Conservation (phyloP, 1,284 basidiomycete species). For the Boletus sp. region DNA sequence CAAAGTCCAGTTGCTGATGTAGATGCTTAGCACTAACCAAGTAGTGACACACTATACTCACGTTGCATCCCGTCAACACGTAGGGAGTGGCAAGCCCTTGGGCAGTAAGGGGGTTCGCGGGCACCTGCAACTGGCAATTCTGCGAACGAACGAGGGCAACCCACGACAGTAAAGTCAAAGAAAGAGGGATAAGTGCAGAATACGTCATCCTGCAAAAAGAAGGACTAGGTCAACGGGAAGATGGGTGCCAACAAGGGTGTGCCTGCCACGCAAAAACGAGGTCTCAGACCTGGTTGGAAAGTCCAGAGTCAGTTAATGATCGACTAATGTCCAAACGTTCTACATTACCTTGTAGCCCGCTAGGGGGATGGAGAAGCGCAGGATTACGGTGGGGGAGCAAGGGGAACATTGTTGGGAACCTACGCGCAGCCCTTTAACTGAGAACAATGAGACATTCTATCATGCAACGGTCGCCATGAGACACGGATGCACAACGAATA, state of each 20-base stretch:
- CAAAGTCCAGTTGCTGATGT: constrained; percentile 26
- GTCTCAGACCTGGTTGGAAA: constrained; percentile 18
- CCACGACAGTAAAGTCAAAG: constrained; percentile 16
- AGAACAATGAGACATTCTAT: not conserved
- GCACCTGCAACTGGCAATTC: constrained; percentile 21
- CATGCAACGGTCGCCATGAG: constrained; percentile 17
- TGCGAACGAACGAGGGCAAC: constrained; percentile 20
- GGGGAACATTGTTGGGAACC: not conserved
- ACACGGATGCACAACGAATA: not conserved
- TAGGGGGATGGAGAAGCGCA: constrained; percentile 7
- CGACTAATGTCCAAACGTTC: not conserved
- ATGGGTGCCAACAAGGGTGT: constrained; percentile 10
- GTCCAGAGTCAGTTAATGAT: not conserved
- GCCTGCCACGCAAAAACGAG: constrained; percentile 16
- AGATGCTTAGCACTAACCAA: not conserved
- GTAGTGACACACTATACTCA: constrained; percentile 3
- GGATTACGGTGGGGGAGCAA: not conserved
- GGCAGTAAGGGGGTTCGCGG: constrained; percentile 23
- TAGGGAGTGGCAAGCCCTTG: constrained; percentile 27
- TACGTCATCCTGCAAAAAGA: constrained; percentile 9
- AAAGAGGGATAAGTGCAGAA: constrained; percentile 8
- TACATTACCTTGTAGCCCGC: constrained; percentile 16
- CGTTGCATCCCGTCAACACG: constrained; percentile 28
- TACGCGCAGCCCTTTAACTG: constrained; percentile 13
- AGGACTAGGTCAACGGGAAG: not conserved